phyloP scores from a whole-genome alignment of 768 basidiomycete species.

The Agaricus subrufescens region DNA sequence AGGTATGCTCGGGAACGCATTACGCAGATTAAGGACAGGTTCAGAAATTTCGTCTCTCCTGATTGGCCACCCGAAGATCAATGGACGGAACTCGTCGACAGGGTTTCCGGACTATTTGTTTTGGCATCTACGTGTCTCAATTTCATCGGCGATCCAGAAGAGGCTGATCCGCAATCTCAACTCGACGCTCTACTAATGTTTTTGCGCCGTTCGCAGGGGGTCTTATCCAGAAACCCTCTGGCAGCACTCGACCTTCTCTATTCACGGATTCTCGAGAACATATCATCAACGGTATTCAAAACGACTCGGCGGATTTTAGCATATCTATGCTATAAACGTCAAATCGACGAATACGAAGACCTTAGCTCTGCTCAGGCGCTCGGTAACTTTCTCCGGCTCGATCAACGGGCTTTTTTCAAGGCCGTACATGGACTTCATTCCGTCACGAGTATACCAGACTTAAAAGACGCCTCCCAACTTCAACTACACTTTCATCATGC shows the following conservation, averaged over 20 bases:
- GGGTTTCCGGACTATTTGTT: background rate
- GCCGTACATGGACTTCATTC: background rate
- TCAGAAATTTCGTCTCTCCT: background rate
- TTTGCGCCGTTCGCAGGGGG: background rate
- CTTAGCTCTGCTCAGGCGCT: background rate
- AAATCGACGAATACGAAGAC: too few species aligned
- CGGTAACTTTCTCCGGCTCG: background rate
- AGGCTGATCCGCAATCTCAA: background rate
- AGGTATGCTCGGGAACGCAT: background rate
- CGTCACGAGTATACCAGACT: background rate
- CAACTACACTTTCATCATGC: background rate
- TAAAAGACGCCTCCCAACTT: background rate
- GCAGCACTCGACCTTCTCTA: background rate
- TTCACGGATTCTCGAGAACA: background rate
- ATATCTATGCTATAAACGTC: background rate
- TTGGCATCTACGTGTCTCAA: background rate
- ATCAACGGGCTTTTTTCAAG: background rate
- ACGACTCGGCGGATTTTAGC: background rate
- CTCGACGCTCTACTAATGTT: background rate
- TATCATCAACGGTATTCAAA: background rate
- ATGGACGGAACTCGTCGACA: background rate
- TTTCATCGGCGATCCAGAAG: background rate
- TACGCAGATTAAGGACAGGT: background rate
- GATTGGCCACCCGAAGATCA: background rate
- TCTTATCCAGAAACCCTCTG: background rate